Base-by-base conservation (phyloP, 805 yeast species). In the Candida dajiaensis region DNA sequence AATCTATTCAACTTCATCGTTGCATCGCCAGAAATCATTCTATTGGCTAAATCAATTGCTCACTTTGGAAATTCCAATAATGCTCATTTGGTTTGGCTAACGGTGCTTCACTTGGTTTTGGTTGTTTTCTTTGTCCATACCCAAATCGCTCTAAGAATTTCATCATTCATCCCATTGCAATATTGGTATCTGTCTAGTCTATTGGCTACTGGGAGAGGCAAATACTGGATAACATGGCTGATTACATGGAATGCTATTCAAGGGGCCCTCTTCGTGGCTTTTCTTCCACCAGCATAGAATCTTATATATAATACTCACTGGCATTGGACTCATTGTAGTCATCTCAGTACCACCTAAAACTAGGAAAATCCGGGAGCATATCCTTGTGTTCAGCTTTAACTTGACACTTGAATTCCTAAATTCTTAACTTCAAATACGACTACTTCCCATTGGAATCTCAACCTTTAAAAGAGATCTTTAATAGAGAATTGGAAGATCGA, bases 1-100 rank as follows among this genome's bases (percentile, higher is more conserved):
- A 92, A 94, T 57, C 64, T 87, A 8, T 96, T 97, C 11, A 86
- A 90, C 63, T 92, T 94, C 61, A 25, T 81, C 10, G 70, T 94
- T 56, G 92, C 86, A 0, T 46, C 77, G 1, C 98, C 98, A 2
- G 78, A 81, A 16, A 58, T 86, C 7, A 22, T 69, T 1, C 60
- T 84, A 3, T 62, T 84, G 38, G 41, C 58, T 0, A 54, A 63
- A 16, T 66, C 86, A 1, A 53, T 74, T 2, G 2, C 29, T 45
- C 75, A 73, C 62, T 54, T 59, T 61, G 41, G 59, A 55, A 57
- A 51, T 68, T 44, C 59, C 65, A 18, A 55, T 57, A 41, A 76
- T 81, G 1, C 53, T 78, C 10, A 58, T 74, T 19, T 41, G 69
- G 7, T 68, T 12, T 33, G 12, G 18, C 11, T 78, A 33, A 73